Percentiles rank a stretch among this genome's conserved stretches.
phyloP scores from a whole-genome alignment of 2,329 filamentous ascomycete species.

The Tolypocladium amazonense region DNA sequence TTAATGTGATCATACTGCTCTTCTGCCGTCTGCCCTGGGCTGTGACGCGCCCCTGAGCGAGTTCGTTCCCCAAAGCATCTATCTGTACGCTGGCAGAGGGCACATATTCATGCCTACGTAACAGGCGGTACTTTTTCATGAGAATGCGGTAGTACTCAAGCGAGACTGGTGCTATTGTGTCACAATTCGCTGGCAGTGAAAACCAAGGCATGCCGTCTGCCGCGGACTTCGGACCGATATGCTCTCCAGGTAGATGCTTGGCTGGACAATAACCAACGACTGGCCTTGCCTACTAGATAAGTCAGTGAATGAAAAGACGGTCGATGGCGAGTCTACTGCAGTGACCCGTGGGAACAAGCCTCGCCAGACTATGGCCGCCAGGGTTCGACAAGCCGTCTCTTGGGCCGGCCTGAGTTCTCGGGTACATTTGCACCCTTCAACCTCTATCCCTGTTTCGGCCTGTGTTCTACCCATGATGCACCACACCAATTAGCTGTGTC shows the following conservation, averaged over 20 bases:
- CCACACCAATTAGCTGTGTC: background rate
- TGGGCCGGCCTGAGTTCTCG: background rate
- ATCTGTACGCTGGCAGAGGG: background rate
- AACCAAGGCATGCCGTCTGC: background rate
- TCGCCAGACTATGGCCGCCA: background rate
- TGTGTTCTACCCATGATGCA: background rate
- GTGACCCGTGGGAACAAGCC: background rate
- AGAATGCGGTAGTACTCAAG: background rate
- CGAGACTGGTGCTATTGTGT: background rate
- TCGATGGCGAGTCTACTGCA: background rate
- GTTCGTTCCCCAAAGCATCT: background rate
- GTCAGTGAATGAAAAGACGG: background rate
- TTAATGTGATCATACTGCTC: background rate
- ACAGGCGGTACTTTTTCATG: background rate
- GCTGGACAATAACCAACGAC: background rate
- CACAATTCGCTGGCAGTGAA: background rate
- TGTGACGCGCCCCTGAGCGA: background rate
- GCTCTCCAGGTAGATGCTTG: background rate
- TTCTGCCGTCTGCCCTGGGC: background rate
- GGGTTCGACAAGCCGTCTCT: background rate
- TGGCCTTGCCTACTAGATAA: background rate
- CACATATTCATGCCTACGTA: background rate
- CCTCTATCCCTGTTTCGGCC: background rate
- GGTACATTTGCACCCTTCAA: background rate
- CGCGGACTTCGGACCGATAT: background rate